Percentiles rank a stretch among this genome's conserved stretches.
These are phyloP conservation scores for Lyophyllum shimeji DNA, from an alignment of 768 basidiomycete genomes.

Conservation along the genomic window DNA sequence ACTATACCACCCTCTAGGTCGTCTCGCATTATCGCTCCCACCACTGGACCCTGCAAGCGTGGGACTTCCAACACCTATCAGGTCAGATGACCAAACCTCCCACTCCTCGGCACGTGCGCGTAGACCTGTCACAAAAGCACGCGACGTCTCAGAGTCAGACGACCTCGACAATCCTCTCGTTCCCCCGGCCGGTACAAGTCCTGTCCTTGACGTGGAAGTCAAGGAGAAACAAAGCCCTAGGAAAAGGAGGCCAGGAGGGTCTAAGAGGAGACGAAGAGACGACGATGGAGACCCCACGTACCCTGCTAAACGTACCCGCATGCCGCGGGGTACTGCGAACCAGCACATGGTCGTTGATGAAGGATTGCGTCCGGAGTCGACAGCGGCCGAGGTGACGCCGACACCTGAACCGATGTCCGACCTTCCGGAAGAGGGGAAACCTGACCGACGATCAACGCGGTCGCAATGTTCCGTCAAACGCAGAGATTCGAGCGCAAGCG, in stretches of 20 bases:
- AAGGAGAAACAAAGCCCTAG: conserved; percentile 51
- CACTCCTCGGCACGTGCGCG: conserved; percentile 46
- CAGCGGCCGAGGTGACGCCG: conserved; percentile 17
- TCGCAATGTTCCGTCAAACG: conserved; percentile 40
- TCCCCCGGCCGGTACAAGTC: conserved; percentile 26
- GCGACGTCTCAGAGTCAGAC: too few relatives aligned
- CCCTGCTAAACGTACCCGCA: conserved; percentile 66
- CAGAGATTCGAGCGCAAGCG: conserved; percentile 54
- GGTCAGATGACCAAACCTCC: conserved; percentile 41
- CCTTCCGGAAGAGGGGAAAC: conserved; percentile 32
- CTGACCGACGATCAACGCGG: conserved; percentile 48
- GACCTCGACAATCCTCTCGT: conserved; percentile 35
- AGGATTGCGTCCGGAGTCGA: conserved; percentile 35
- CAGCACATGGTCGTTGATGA: conserved; percentile 35
- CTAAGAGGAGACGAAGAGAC: conserved; percentile 60
- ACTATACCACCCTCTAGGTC: conserved; percentile 67
- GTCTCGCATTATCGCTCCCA: conserved; percentile 63
- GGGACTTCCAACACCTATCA: conserved; percentile 52
- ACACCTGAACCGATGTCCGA: conserved; percentile 32
- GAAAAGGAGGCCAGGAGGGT: conserved; percentile 44
- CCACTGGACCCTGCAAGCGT: conserved; percentile 57
- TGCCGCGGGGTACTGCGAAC: conserved; percentile 41
- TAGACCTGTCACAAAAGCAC: conserved; percentile 47
- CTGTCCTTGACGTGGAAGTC: conserved; percentile 36
- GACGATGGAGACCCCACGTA: conserved; percentile 70